Percentiles rank a stretch among this genome's conserved stretches.
Conservation (phyloP, 2,329 filamentous ascomycete species). For the Magnaporthiopsis incrustans region DNA sequence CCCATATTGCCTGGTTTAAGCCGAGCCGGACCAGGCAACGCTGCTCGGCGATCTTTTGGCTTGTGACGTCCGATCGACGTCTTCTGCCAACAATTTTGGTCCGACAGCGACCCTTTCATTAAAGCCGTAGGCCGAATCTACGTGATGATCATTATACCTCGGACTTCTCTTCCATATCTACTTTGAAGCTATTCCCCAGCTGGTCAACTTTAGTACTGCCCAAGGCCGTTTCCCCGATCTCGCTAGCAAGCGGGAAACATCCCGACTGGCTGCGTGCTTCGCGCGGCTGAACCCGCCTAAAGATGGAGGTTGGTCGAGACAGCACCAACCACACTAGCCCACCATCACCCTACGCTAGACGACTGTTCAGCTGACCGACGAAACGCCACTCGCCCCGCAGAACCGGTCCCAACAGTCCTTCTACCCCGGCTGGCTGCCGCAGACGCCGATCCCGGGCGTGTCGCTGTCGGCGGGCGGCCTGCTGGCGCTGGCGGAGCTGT, state of each 20-base stretch:
- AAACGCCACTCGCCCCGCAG: background rate
- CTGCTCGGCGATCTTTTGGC: too few relatives aligned
- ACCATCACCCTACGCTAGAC: background rate
- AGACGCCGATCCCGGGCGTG: slow-evolving; percentile 36
- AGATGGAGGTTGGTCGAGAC: background rate
- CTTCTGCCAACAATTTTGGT: too few relatives aligned
- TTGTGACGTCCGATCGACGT: too few relatives aligned
- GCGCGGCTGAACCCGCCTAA: background rate
- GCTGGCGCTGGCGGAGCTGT: slow-evolving; percentile 50
- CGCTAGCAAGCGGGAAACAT: background rate
- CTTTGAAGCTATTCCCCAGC: too few relatives aligned
- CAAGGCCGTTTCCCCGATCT: background rate
- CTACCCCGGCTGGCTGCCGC: slow-evolving; percentile 29
- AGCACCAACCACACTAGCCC: background rate
- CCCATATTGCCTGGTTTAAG: too few relatives aligned
- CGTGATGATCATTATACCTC: background rate
- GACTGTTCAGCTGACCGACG: background rate
- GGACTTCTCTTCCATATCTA: too few relatives aligned
- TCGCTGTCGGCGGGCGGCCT: slow-evolving; percentile 44
- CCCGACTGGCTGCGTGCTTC: background rate
- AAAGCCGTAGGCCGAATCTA: too few relatives aligned
- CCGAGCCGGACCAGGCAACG: too few relatives aligned
- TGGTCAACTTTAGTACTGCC: too few relatives aligned
- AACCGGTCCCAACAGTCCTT: background rate
- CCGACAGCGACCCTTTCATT: too few relatives aligned